A percentile compares a stretch with the other conserved stretches of the same genome.
Evolutionary conservation across 2,329 filamentous ascomycete genomes (phyloP).

Genomic region (Fusarium nelsonii): DNA sequence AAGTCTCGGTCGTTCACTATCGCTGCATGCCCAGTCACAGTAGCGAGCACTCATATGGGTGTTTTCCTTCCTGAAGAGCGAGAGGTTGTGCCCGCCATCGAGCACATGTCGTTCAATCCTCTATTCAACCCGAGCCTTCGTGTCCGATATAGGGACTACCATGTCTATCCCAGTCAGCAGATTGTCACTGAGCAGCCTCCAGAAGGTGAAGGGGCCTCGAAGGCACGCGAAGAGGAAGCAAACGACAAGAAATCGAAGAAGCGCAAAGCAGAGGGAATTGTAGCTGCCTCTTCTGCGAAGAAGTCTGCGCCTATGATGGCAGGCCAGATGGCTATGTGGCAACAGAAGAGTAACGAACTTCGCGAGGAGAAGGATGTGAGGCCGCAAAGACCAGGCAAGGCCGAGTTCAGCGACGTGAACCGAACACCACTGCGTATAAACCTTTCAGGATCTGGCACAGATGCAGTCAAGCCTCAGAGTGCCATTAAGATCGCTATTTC

Average conservation of each 20-base stretch:
- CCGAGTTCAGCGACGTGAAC: conserved; percentile 32
- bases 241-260: conserved; percentile 63
- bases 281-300: conserved; percentile 51
- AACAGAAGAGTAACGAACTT: conserved; percentile 59
- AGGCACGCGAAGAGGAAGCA: conserved; percentile 45
- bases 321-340: conserved; percentile 60
- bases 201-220: conserved; percentile 49
- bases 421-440: conserved; percentile 43
- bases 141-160: conserved; percentile 81
- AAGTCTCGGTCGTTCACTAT: conserved; percentile 83
- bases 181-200: conserved; percentile 67
- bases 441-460: conserved; percentile 30
- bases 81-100: conserved; percentile 65
- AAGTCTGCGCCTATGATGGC: conserved; percentile 60
- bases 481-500: conserved; percentile 53
- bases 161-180: conserved; percentile 76
- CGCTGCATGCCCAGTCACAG: conserved; percentile 75
- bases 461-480: conserved; percentile 36
- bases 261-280: conserved; percentile 62
- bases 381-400: conserved; percentile 8
- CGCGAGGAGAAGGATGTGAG: conserved; percentile 42
- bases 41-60: conserved; percentile 84
- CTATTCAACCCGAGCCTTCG: conserved; percentile 75
- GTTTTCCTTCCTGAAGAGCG: conserved; percentile 83
- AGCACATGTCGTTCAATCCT: conserved; percentile 76